Conservation (phyloP, 495 filamentous ascomycete species). For the Pyronema domesticum region DNA sequence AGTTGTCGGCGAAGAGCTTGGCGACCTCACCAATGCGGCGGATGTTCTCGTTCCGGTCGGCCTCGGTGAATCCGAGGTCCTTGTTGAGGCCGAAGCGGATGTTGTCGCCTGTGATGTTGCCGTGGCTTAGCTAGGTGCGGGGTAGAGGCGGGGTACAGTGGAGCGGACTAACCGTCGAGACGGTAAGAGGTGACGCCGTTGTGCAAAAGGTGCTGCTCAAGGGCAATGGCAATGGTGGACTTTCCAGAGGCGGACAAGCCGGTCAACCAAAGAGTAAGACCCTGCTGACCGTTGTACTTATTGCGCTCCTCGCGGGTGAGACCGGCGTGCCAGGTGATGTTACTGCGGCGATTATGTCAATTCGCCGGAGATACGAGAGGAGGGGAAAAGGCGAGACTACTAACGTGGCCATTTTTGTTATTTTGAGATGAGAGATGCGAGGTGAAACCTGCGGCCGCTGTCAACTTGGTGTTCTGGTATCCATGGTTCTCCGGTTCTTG, state of each 20-base stretch:
- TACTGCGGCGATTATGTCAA: constrained; percentile 38
- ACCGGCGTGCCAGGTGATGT: constrained; percentile 95
- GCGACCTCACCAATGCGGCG: constrained; percentile 87
- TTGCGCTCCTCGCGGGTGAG: constrained; percentile 75
- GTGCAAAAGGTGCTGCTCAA: constrained; percentile 88
- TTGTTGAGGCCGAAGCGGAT: constrained; percentile 95
- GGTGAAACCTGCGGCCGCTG: too few relatives aligned
- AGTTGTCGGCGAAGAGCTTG: constrained; percentile 83
- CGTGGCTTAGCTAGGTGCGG: background rate
- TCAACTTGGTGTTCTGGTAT: too few relatives aligned
- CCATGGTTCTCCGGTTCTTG: background rate
- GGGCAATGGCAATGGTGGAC: constrained; percentile 84
- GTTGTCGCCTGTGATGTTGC: constrained; percentile 48
- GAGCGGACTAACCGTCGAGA: constrained; percentile 43
- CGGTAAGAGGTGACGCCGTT: constrained; percentile 68
- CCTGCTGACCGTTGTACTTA: constrained; percentile 58
- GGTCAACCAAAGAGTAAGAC: constrained; percentile 95
- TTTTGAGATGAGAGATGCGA: background rate
- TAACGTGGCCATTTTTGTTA: constrained; percentile 3
- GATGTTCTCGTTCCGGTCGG: constrained; percentile 94
- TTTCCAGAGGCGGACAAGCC: constrained; percentile 91
- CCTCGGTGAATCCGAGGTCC: constrained; percentile 84
- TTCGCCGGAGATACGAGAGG: background rate
- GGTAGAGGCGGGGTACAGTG: background rate
- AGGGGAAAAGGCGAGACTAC: background rate